Evolutionary conservation across 768 basidiomycete genomes (phyloP).

Genomic region (Calocybe indica): DNA sequence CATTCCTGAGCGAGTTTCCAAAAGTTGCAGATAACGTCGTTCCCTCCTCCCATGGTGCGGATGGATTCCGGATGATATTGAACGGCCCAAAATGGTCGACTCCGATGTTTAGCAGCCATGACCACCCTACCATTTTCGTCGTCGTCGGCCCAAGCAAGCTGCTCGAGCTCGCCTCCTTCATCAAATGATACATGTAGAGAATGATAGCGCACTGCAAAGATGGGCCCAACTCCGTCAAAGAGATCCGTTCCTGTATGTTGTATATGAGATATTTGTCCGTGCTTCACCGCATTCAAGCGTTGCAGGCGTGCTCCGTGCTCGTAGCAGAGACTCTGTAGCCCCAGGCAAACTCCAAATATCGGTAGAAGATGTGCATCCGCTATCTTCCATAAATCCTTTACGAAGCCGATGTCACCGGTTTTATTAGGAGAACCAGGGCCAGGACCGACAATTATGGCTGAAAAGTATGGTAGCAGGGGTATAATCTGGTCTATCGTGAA

Average conservation of each 20-base stretch:
- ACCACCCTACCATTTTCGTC: slow-evolving; percentile 62
- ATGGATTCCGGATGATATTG: slow-evolving; percentile 89
- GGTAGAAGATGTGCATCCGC: slow-evolving; percentile 48
- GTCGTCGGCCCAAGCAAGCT: slow-evolving; percentile 71
- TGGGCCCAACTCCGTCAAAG: slow-evolving; percentile 49
- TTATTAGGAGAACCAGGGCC: slow-evolving; percentile 75
- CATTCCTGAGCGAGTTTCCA: slow-evolving; percentile 64
- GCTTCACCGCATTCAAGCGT: slow-evolving; percentile 65
- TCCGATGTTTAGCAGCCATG: slow-evolving; percentile 66
- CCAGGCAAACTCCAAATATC: slow-evolving; percentile 80
- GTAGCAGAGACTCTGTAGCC: slow-evolving; percentile 69
- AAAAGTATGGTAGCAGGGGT: slow-evolving; percentile 52
- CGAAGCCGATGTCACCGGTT: slow-evolving; percentile 57
- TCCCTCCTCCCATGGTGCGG: slow-evolving; percentile 61
- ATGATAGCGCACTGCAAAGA: slow-evolving; percentile 73
- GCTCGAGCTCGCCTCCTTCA: slow-evolving; percentile 44
- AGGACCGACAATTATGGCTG: slow-evolving; percentile 69
- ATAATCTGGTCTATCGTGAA: slow-evolving; percentile 43
- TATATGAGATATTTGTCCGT: slow-evolving; percentile 67
- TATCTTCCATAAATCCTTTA: slow-evolving; percentile 67
- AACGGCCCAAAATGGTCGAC: slow-evolving; percentile 77
- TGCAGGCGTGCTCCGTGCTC: slow-evolving; percentile 59
- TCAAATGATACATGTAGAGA: slow-evolving; percentile 61
- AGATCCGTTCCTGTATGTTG: slow-evolving; percentile 53
- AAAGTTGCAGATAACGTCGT: slow-evolving; percentile 67